Evolutionary conservation across 306 rosid species (phyloP), one percentile per base, ranked within the genome.

Genomic region (Abrus pulchellus): DNA sequence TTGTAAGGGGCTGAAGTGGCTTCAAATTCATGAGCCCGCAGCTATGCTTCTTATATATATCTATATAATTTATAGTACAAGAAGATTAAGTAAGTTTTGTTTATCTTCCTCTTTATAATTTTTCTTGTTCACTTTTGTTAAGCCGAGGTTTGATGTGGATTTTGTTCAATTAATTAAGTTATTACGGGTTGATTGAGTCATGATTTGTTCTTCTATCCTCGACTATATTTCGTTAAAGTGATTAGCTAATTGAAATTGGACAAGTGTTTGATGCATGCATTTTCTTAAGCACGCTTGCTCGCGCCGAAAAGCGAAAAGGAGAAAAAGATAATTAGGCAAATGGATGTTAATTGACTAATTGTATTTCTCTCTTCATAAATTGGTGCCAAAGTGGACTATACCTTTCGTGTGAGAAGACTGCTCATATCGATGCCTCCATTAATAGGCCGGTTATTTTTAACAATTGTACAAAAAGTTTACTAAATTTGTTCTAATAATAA

Each of bases 1-100:
- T 36, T 84, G 81, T 70, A 77, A 71, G 82, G 65, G 59, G 92
- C 91, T 92, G 94, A 90, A 84, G 97, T 82, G 97, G 92, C 94
- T 84, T 66, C 82, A 74, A 80, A 68, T 80, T 72, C 28, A 27
- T 70, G 76, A 82, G 97, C 97, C 97, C 97, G 92, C 97, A 74
- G 94, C 94, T 83, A 68, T 82, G 61, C 2, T 76, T 80, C 8
- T 32, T 76, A 56, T 47, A 38, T 10, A 7, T 65, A 49, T 29
- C 28, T 33, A 30, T 60, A 28, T 20, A 11, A 20, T 20, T 20
- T 20, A 11, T 62, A 57, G 7, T 32, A 29, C 33, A 27, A 40
- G 3, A 67, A 32, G 8, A 9, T 68, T 49, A 59, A 41, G 45
- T 67, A 33, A 57, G 60, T 53, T n/a, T n/a, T n/a, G n/a, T n/a